Evolutionary conservation across 116 monocot genomes (phyloP), one percentile per base, ranked within the genome.

Genomic region (Phalaenopsis hybrid): DNA sequence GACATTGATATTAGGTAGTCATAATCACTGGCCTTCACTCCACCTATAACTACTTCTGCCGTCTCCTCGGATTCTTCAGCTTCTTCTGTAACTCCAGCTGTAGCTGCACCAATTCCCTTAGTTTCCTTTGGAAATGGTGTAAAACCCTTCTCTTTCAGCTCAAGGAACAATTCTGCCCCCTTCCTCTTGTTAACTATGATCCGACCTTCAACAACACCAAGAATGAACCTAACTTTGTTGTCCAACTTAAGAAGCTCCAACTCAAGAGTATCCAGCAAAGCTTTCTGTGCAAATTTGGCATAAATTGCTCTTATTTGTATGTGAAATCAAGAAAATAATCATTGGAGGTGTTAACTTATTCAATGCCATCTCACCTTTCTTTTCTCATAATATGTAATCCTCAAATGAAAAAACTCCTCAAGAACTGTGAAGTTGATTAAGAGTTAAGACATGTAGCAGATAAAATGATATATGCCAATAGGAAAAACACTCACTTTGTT

Each of bases 151-250:
- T 90, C 80, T 46, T 90, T 84, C 50, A 98, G 81, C 82, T 98
- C 95, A 9, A 86, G 76, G 49, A 90, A 82, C 49, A 98, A 77
- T 0, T 98, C 95, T 20, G 89, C 90, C 67, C 78, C 86, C 81
- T 93, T 95, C 67, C 98, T 79, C 72, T 93, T 93, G 12, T 21
- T 89, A 17, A 98, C 90, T 69, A 88, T 81, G 23, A 98, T 95
- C 67, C 92, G 89, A 11, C 90, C 89, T 33, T 67, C 76, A 18
- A 95, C 95, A 46, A 95, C 94, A 48, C 84, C 91, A 75, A 90
- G 89, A 20, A 98, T 92, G 85, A 98, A 98, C 25, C 95, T 86
- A 15, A 87, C 93, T 80, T 89, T 94, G 85, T 94, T 94, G 75
- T 85, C 90, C 48, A 98, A 84, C 79, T 93, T 94, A 69, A 93